Evolutionary conservation across 331 rosid species (phyloP).

Genomic region (Rhamnella rubrinervis): DNA sequence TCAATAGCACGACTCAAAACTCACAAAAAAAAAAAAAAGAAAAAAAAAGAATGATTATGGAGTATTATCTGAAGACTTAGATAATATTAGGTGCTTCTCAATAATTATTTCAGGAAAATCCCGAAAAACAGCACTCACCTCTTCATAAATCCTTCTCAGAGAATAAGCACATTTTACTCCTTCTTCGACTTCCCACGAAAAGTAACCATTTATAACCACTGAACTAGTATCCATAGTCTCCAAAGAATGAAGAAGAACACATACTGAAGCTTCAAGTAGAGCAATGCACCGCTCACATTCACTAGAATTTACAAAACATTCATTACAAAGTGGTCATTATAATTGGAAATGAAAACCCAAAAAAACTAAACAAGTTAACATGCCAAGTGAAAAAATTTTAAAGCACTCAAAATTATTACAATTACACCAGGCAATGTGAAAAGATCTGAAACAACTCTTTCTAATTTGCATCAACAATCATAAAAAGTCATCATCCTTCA

Average conservation of each 20-base stretch:
- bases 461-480: too few species aligned
- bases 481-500: too few species aligned
- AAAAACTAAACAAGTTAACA: background rate
- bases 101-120: background rate
- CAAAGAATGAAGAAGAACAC: slow-evolving; percentile 76
- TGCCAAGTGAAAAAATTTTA: background rate
- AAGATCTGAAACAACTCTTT: too few species aligned
- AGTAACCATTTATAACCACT: slow-evolving; percentile 34
- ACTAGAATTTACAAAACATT: slow-evolving; percentile 39
- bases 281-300: slow-evolving; percentile 67
- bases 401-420: too few species aligned
- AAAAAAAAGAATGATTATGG: background rate
- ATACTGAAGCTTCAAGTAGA: slow-evolving; percentile 68
- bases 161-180: slow-evolving; percentile 79
- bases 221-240: slow-evolving; percentile 54
- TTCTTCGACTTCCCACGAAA: slow-evolving; percentile 77
- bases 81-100: background rate
- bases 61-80: background rate
- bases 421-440: too few species aligned
- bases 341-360: background rate
- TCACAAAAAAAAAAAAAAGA: background rate
- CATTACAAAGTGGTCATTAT: slow-evolving; percentile 13
- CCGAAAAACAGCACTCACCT: slow-evolving; percentile 48
- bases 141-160: slow-evolving; percentile 79
- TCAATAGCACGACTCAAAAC: background rate